Evolutionary conservation across 129 eudicot species (phyloP).

Genomic region (Saposhnikovia divaricata): DNA sequence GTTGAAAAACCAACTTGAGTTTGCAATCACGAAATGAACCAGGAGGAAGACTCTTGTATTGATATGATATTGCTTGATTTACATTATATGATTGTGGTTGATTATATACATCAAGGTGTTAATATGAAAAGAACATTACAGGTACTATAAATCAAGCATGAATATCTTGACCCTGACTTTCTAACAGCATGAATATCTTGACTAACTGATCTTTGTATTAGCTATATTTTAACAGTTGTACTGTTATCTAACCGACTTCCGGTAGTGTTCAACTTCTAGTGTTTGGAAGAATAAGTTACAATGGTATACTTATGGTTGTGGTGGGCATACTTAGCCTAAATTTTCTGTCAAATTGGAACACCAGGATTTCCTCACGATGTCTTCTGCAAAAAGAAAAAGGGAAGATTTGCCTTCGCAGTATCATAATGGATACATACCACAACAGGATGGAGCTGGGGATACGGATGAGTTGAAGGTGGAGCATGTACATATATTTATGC

Average conservation of each 20-base stretch:
- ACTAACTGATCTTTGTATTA: too few species aligned
- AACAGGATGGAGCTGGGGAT: constrained; percentile 84
- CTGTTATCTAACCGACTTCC: neutral
- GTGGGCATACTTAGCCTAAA: neutral
- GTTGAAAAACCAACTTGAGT: too few species aligned
- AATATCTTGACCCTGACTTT: too few species aligned
- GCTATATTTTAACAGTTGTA: too few species aligned
- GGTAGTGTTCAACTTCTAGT: neutral
- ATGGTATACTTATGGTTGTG: neutral
- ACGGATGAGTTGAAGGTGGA: constrained; percentile 36
- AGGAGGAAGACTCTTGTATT: too few species aligned
- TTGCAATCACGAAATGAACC: too few species aligned
- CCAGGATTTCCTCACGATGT: constrained; percentile 43
- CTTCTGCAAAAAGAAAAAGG: constrained; percentile 65
- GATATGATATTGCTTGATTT: too few species aligned
- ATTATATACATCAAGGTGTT: too few species aligned
- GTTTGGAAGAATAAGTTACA: neutral
- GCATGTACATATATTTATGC: neutral
- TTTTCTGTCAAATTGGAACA: neutral
- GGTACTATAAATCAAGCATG: too few species aligned
- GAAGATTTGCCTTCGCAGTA: constrained; percentile 60
- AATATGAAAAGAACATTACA: too few species aligned
- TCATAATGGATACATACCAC: constrained; percentile 65
- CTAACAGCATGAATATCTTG: too few species aligned
- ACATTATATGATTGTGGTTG: too few species aligned